Conservation (phyloP, 129 eudicot genomes). For the Flaveria robusta region DNA sequence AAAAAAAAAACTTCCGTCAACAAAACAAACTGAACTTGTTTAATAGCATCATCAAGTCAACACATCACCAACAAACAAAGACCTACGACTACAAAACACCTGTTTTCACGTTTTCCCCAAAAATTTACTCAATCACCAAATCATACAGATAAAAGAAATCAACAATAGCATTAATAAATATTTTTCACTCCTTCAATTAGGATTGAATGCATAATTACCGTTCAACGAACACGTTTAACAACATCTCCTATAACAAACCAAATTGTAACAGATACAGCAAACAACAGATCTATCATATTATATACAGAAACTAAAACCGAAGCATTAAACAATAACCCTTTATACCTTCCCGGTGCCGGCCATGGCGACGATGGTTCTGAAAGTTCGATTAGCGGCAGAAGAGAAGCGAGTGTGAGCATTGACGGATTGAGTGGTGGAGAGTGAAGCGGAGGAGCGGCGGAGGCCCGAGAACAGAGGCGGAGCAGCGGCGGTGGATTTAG, state of each 20-base stretch:
- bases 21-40: not conserved
- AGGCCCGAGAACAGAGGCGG: conserved; percentile 49
- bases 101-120: not conserved
- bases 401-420: conserved; percentile 64
- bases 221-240: not conserved
- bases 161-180: not conserved
- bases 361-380: conserved; percentile 77
- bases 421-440: conserved; percentile 52
- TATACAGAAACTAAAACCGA: not conserved
- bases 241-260: not conserved
- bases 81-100: not conserved
- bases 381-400: conserved; percentile 43
- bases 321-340: no score
- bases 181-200: not conserved
- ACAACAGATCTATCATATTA: conserved; percentile 4
- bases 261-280: not conserved
- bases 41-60: not conserved
- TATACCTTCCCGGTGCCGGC: conserved; percentile 93
- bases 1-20: not conserved
- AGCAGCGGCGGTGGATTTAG: conserved; percentile 43
- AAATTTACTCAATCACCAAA: conserved; percentile 3
- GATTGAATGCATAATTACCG: not conserved
- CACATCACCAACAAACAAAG: conserved; percentile 1
- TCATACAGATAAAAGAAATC: not conserved
- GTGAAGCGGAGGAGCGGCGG: conserved; percentile 50